Percentiles rank a stretch among this genome's conserved stretches.
Evolutionary conservation across 306 rosid species (phyloP).

Genomic region (Cicer yamashitae): DNA sequence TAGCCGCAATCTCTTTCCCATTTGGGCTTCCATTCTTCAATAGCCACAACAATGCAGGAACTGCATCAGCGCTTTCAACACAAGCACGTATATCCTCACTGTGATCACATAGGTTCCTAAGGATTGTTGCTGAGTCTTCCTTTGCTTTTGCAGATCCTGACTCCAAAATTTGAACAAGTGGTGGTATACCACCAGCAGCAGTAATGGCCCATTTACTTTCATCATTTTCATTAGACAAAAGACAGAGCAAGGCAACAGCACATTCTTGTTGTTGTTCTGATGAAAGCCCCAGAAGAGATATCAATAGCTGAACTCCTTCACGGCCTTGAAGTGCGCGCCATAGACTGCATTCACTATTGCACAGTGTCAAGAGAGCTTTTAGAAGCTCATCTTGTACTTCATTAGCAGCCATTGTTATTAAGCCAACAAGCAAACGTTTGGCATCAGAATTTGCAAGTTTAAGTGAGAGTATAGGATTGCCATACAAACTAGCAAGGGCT

Average conservation of each 20-base stretch:
- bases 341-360: constrained; percentile 81
- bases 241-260: constrained; percentile 92
- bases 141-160: constrained; percentile 94
- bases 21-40: constrained; percentile 96
- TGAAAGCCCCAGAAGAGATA: constrained; percentile 94
- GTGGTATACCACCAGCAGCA: constrained; percentile 99
- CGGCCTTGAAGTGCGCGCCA: constrained; percentile 98
- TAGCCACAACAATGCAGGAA: constrained; percentile 95
- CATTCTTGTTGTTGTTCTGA: constrained; percentile 99
- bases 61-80: constrained; percentile 99
- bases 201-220: constrained; percentile 99
- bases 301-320: constrained; percentile 93
- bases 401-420: constrained; percentile 92
- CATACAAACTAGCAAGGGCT: constrained; percentile 97
- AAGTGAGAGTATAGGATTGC: constrained; percentile 72
- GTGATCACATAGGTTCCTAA: constrained; percentile 93
- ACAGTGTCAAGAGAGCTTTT: constrained; percentile 79
- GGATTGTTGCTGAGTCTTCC: constrained; percentile 97
- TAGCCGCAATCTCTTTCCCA: constrained; percentile 98
- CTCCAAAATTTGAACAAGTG: constrained; percentile 97
- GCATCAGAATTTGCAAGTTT: constrained; percentile 87
- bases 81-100: constrained; percentile 99
- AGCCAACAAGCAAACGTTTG: constrained; percentile 90
- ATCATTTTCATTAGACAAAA: constrained; percentile 92
- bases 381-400: constrained; percentile 96